phyloP scores from a whole-genome alignment of 768 basidiomycete genomes.

The Phylloporus rhodoxanthus region DNA sequence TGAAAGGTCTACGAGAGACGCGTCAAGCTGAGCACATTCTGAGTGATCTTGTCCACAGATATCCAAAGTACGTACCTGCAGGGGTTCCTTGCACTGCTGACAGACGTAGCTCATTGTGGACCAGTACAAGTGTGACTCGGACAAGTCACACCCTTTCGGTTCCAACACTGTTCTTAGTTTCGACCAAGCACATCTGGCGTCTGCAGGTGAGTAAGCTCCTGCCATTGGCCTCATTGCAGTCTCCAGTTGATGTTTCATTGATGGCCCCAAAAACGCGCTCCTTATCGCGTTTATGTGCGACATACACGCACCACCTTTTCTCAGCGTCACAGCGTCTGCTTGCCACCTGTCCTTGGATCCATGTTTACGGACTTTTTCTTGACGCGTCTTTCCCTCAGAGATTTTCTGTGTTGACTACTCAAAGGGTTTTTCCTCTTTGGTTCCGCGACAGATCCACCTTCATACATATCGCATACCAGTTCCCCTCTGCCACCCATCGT shows the following conservation, averaged over 20 bases:
- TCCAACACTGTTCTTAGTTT: too few relatives aligned
- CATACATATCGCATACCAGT: not conserved
- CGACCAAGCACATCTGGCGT: too few relatives aligned
- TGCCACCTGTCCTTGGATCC: too few relatives aligned
- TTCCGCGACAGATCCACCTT: slow-evolving; percentile 7
- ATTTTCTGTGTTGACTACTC: not conserved
- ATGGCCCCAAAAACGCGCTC: slow-evolving; percentile 17
- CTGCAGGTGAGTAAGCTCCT: not conserved
- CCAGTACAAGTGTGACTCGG: too few relatives aligned
- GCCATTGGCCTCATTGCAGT: not conserved
- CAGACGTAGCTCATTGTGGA: slow-evolving; percentile 50
- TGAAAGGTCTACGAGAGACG: slow-evolving; percentile 81
- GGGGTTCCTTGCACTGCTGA: slow-evolving; percentile 87
- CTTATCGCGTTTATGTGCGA: not conserved
- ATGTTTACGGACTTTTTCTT: slow-evolving; percentile 1
- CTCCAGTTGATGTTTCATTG: slow-evolving; percentile 1
- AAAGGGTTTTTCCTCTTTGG: not conserved
- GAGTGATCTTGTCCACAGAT: slow-evolving; percentile 5
- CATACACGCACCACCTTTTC: slow-evolving; percentile 1
- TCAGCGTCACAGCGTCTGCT: too few relatives aligned
- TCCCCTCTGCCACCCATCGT: not conserved
- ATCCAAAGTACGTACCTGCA: slow-evolving; percentile 51
- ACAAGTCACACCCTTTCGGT: too few relatives aligned
- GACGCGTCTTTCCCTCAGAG: slow-evolving; percentile 1
- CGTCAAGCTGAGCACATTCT: slow-evolving; percentile 57